Evolutionary conservation across 345 rosid genomes (phyloP).

Genomic region (Acer yangbiense): DNA sequence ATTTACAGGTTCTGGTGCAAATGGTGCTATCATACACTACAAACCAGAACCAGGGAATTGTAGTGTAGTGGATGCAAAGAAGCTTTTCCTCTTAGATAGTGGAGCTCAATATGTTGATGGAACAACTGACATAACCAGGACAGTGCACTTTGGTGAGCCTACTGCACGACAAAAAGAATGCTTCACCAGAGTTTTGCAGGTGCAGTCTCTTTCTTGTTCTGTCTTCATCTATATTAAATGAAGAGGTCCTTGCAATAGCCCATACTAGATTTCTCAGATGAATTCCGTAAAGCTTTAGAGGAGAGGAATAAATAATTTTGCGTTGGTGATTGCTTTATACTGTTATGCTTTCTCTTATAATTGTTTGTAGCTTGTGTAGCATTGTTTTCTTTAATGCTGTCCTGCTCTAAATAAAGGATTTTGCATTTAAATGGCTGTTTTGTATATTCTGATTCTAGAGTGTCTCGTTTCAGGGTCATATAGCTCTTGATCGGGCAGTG

Average conservation of each 20-base stretch:
- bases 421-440: neutral
- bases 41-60: slow-evolving; percentile 83
- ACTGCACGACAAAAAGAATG: slow-evolving; percentile 80
- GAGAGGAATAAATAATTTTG: neutral
- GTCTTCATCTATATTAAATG: neutral
- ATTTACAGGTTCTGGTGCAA: slow-evolving; percentile 85
- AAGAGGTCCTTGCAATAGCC: neutral
- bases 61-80: slow-evolving; percentile 69
- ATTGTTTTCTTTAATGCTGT: neutral
- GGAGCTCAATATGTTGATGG: slow-evolving; percentile 98
- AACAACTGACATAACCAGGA: slow-evolving; percentile 95
- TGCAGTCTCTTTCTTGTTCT: slow-evolving; percentile 26
- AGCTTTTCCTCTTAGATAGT: slow-evolving; percentile 84
- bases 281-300: neutral
- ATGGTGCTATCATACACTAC: slow-evolving; percentile 96
- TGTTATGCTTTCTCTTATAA: neutral
- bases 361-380: neutral
- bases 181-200: slow-evolving; percentile 93
- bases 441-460: slow-evolving; percentile 1
- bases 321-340: neutral
- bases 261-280: neutral
- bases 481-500: slow-evolving; percentile 91
- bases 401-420: slow-evolving; percentile 7
- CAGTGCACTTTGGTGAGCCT: slow-evolving; percentile 90
- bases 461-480: slow-evolving; percentile 77